phyloP scores from a whole-genome alignment of 78 protist species.

The Speleostelium caveatum region DNA sequence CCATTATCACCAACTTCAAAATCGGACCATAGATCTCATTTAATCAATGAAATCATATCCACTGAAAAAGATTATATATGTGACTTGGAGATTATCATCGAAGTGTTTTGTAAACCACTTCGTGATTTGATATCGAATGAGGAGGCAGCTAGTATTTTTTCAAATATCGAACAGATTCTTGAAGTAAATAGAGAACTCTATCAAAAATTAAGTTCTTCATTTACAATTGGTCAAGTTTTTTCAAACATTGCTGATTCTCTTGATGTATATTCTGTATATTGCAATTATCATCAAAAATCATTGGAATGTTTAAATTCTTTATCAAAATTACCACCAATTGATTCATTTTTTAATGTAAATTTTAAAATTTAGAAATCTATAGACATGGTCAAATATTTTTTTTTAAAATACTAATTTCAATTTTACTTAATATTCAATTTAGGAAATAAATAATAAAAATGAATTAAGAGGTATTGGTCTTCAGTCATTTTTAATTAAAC shows the following conservation, averaged over 20 bases:
- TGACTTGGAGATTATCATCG: conserved; percentile 50
- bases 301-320: conserved; percentile 37
- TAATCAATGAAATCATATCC: conserved; percentile 63
- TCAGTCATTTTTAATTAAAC: conserved; percentile 70
- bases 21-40: conserved; percentile 27
- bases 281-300: conserved; percentile 76
- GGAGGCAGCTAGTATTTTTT: conserved; percentile 60
- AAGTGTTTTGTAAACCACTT: conserved; percentile 56
- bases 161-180: conserved; percentile 55
- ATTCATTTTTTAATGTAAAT: conserved; percentile 24
- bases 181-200: conserved; percentile 39
- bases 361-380: no score
- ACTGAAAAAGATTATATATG: conserved; percentile 58
- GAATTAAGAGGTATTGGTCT: conserved; percentile 65
- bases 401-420: not conserved
- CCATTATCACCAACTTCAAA: not conserved
- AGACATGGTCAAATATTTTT: not conserved
- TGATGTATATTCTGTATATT: conserved; percentile 63
- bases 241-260: conserved; percentile 40
- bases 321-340: conserved; percentile 31
- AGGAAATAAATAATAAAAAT: conserved; percentile 13
- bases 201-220: conserved; percentile 18
- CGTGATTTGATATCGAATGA: conserved; percentile 44
- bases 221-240: conserved; percentile 67
- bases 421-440: not conserved